Conservation (phyloP, 2,329 filamentous ascomycete species). For the Chaetothyriales sp. region DNA sequence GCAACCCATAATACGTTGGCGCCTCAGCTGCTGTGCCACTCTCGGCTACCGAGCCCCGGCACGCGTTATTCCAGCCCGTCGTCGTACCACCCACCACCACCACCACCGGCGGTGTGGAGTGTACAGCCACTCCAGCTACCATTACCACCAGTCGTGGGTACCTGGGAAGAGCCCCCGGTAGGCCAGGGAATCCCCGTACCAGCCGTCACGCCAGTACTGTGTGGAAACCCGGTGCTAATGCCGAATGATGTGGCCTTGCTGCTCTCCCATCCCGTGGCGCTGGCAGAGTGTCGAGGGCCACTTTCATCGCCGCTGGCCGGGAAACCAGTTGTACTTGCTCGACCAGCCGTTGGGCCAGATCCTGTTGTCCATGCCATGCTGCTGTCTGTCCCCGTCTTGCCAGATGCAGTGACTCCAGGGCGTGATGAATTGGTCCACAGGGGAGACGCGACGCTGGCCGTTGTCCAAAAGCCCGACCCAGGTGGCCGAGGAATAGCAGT, state of each 20-base stretch:
- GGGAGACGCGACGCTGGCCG: not conserved
- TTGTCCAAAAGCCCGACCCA: not conserved
- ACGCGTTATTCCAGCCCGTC: no score
- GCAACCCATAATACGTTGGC: no score
- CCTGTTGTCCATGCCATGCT: no score
- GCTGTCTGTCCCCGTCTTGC: not conserved
- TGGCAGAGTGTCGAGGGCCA: not conserved
- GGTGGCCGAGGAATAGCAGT: not conserved
- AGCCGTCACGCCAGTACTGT: not conserved
- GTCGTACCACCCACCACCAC: no score
- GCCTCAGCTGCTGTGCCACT: no score
- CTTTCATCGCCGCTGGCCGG: not conserved
- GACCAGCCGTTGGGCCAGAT: not conserved
- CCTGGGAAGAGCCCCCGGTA: no score
- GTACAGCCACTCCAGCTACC: no score
- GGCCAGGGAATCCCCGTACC: not conserved
- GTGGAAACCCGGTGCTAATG: not conserved
- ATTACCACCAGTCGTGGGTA: no score
- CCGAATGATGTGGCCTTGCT: not conserved
- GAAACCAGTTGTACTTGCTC: not conserved
- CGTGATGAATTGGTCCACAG: not conserved
- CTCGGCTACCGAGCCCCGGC: no score
- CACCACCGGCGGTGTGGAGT: no score
- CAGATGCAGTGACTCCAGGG: not conserved
- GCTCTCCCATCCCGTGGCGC: not conserved